Evolutionary conservation across 495 filamentous ascomycete species (phyloP), one percentile per base, ranked within the genome.

Genomic region (Thozetella sp.): DNA sequence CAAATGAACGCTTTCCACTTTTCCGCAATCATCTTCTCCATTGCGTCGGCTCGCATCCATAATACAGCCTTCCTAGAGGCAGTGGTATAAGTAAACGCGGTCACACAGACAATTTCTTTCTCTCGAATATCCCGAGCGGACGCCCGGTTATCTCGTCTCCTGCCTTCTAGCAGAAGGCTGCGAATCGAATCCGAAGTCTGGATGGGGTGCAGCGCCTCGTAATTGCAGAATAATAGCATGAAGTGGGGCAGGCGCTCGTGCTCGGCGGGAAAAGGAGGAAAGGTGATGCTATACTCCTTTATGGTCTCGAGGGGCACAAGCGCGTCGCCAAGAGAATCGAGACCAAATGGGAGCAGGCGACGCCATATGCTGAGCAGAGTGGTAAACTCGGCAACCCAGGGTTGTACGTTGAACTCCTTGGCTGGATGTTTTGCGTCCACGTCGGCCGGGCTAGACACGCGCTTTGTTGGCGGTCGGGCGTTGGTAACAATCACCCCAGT

Each of bases 331-430:
- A 55, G 67, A 2, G 62, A 54, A 25, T 62, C 57, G 19, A 66
- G 12, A 2, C 66, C 63, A 59, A 70, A 68, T 6, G 72, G 70
- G 23, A 69, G 53, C 10, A 67, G 45, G 1, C 53, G 57, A n/a
- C 56, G 45, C 72, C 72, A 73, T 11, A 69, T 71, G 11, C 63
- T 56, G 3, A 63, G 40, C 20, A 73, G 64, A 3, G 63, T 69
- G 12, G 64, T 63, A 46, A 74, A 66, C 37, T 76, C 70, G 23
- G 65, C 53, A 17, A 54, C 51, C 57, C 70, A 74, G 0, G 70
- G 68, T 6, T 60, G 37, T 10, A 67, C 62, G 37, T 60, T 66
- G 17, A 72, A 61, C 3, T 57, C 40, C 22, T 63, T 66, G 3
- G 56, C 22, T 3, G 63, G 55, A 30, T 67, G 23, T 3, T 60